A percentile compares a stretch with the other conserved stretches of the same genome.
Evolutionary conservation across 371 early-diverging fungal genomes (phyloP).

Genomic region (Mortierella sp.): DNA sequence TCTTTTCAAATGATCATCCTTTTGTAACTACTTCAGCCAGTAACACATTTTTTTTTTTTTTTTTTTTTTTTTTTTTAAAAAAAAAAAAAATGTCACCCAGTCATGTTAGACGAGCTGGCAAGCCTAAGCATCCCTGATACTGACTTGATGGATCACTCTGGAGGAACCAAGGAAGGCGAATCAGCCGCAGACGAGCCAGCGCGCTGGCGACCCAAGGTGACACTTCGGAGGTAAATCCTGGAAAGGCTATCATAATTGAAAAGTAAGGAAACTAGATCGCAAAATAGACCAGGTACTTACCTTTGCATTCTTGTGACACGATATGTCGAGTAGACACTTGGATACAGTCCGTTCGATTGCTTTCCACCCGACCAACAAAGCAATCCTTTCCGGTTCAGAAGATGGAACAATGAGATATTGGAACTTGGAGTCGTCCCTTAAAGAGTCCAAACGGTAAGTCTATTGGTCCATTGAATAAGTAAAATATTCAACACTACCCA

Average conservation of each 20-base stretch:
- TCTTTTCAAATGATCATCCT: not conserved
- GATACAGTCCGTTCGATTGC: constrained; percentile 81
- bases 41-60: not conserved
- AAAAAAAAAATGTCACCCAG: too few species aligned
- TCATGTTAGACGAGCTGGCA: constrained; percentile 55
- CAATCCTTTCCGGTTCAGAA: constrained; percentile 81
- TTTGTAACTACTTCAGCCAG: not conserved
- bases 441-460: constrained; percentile 20
- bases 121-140: constrained; percentile 29
- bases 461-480: not conserved
- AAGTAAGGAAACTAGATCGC: too few species aligned
- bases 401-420: constrained; percentile 88
- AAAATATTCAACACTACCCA: too few species aligned
- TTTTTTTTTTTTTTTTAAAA: not conserved
- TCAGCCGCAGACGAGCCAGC: constrained; percentile 10
- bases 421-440: constrained; percentile 62
- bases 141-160: constrained; percentile 61
- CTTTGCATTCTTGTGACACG: too few species aligned
- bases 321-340: constrained; percentile 79
- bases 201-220: constrained; percentile 66
- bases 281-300: not conserved
- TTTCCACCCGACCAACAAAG: constrained; percentile 72
- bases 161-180: constrained; percentile 18
- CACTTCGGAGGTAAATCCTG: constrained; percentile 34
- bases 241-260: constrained; percentile 58